Evolutionary conservation across 1,139 yeast genomes (phyloP), one percentile per base, ranked within the genome.

Genomic region (Hyphopichia wangnamkhiaoensis): DNA sequence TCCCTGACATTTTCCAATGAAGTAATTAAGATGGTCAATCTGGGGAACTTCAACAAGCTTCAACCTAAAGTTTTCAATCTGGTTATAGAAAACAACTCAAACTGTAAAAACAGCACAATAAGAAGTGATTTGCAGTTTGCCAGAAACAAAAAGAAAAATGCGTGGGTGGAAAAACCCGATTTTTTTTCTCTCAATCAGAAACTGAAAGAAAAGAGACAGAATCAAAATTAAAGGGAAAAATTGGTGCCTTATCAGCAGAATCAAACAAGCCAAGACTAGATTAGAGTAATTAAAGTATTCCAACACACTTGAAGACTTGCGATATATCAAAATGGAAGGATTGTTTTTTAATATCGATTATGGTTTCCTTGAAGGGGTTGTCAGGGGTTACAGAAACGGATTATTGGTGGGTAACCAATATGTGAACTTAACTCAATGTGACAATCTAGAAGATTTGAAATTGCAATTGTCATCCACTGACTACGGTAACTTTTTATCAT

Each of bases 401-500:
- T 74, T 94, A 31, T 63, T 94, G 37, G 80, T 84, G 5, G 65
- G 79, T 31, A 79, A 84, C 49, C 97, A 90, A 63, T 94, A 94
- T 62, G 75, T 86, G 57, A 93, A 93, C 65, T 70, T 94, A 58
- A 88, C 98, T 9, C 99, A 94, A 63, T 94, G 98, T 68, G 98
- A 93, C 56, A 82, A 87, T 33, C 74, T 94, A 48, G 98, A 93
- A 40, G 99, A 94, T 65, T 74, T 94, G 56, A 93, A 90, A 65
- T 73, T 94, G 43, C 98, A 94, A 68, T 75, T 94, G 43, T 85
- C 96, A 3, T 89, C 97, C 26, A 91, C 98, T 5, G 98, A 93
- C 57, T 94, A 94, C 64, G 96, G 97, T 34, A 87, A 85, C 65
- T 89, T 91, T 56, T 71, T 94, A 48, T 76, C 95, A 21, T 86